Conservation (phyloP, 2,329 filamentous ascomycete species). For the Penicillium fuscoglaucum region DNA sequence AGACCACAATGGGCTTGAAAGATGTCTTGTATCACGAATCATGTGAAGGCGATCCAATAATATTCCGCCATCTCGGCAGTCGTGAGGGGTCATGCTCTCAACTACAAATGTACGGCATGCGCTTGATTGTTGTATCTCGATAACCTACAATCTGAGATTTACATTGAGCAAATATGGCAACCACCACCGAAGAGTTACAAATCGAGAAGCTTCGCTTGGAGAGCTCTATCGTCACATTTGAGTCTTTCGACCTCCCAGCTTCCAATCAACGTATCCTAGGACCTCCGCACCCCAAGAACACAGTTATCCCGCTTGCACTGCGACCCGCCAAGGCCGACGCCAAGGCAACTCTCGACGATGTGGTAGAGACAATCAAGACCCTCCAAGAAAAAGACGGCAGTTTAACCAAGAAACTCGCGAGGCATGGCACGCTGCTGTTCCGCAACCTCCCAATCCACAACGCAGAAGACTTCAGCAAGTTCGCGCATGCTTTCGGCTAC, state of each 20-base stretch:
- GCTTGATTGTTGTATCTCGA: neutral
- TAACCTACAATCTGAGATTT: neutral
- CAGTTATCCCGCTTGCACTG: conserved; percentile 44
- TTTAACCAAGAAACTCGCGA: conserved; percentile 45
- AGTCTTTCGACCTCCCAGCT: conserved; percentile 43
- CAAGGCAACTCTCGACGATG: conserved; percentile 33
- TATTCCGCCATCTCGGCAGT: conserved; percentile 1
- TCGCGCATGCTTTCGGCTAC: conserved; percentile 53
- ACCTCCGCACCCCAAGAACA: conserved; percentile 40
- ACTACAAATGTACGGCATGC: neutral
- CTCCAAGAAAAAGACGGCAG: conserved; percentile 35
- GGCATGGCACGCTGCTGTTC: conserved; percentile 51
- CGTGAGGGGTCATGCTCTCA: neutral
- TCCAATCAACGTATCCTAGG: conserved; percentile 47
- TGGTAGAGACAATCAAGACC: conserved; percentile 40
- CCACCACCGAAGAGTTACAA: conserved; percentile 1
- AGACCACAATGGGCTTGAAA: neutral
- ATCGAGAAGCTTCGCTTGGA: conserved; percentile 22
- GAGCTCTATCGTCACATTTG: conserved; percentile 32
- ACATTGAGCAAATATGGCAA: conserved; percentile 2
- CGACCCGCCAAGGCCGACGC: conserved; percentile 28
- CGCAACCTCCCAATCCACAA: conserved; percentile 47
- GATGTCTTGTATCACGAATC: neutral
- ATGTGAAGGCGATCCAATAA: neutral
- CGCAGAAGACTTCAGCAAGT: conserved; percentile 50